phyloP scores from a whole-genome alignment of 2,329 filamentous ascomycete genomes.

The Saccharata proteae region DNA sequence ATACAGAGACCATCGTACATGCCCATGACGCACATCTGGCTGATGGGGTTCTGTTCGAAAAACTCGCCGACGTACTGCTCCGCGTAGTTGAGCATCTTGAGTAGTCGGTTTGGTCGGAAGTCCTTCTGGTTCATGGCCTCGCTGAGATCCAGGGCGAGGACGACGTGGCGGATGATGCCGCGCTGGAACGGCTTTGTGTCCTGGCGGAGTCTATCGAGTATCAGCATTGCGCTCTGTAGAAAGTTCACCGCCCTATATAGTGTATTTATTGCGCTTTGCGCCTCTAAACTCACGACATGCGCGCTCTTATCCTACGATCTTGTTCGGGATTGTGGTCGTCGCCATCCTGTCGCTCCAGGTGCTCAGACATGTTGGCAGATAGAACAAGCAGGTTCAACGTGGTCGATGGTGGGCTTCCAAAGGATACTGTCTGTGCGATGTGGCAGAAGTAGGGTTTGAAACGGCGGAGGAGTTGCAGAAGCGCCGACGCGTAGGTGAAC shows the following conservation, averaged over 20 bases:
- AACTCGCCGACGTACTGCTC: conserved; percentile 85
- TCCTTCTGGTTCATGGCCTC: conserved; percentile 94
- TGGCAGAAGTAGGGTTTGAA: no score
- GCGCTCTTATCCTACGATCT: no score
- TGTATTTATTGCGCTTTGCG: neutral
- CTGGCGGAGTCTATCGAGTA: conserved; percentile 58
- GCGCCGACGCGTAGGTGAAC: no score
- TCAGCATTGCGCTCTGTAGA: no score
- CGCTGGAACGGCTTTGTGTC: conserved; percentile 93
- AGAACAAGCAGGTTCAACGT: no score
- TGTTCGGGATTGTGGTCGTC: no score
- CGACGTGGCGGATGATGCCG: conserved; percentile 92
- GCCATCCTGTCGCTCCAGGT: no score
- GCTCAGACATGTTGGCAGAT: no score
- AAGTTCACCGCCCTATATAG: neutral
- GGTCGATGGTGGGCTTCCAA: no score
- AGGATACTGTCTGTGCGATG: no score
- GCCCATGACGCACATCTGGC: conserved; percentile 80
- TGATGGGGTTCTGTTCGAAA: conserved; percentile 98
- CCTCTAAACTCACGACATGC: no score
- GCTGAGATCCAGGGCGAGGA: conserved; percentile 84
- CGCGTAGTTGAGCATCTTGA: conserved; percentile 70
- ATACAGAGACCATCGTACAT: conserved; percentile 88
- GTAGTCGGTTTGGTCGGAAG: conserved; percentile 74
- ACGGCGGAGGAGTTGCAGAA: no score